Conservation (phyloP, 2,329 filamentous ascomycete species). For the Claviceps sp. region DNA sequence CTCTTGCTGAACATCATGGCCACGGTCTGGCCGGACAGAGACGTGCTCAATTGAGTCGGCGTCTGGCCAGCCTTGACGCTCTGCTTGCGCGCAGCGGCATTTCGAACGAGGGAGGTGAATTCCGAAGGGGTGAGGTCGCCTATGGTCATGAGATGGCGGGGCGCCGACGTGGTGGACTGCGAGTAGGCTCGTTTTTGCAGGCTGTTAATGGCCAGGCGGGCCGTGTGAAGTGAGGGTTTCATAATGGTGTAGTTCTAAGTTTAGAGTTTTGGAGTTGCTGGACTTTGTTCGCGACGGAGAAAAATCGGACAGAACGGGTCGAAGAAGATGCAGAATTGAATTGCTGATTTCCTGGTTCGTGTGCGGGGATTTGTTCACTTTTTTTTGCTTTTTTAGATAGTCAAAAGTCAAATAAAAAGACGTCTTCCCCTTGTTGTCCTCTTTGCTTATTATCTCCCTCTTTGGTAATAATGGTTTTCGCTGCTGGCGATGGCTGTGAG, state of each 20-base stretch:
- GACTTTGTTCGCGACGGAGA: too few relatives aligned
- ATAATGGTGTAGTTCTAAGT: conserved; percentile 10
- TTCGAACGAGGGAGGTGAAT: conserved; percentile 68
- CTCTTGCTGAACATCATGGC: conserved; percentile 97
- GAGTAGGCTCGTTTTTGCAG: conserved; percentile 32
- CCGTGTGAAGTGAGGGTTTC: conserved; percentile 21
- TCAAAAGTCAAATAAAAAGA: too few relatives aligned
- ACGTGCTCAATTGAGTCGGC: conserved; percentile 43
- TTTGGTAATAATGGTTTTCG: not conserved
- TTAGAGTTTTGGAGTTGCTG: not conserved
- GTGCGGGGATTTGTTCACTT: too few relatives aligned
- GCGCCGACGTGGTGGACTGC: conserved; percentile 23
- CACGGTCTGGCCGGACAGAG: conserved; percentile 64
- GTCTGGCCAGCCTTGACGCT: conserved; percentile 53
- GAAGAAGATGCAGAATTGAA: too few relatives aligned
- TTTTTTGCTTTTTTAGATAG: too few relatives aligned
- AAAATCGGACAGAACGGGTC: too few relatives aligned
- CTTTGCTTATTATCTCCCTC: not conserved
- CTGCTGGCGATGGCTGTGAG: not conserved
- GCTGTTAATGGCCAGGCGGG: conserved; percentile 20
- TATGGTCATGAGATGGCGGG: conserved; percentile 86
- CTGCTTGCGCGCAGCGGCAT: conserved; percentile 65
- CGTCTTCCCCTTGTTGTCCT: not conserved
- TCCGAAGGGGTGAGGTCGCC: conserved; percentile 70
- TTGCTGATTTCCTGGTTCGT: too few relatives aligned